Conservation (phyloP, 768 basidiomycete genomes). For the Lactifluus pinguis region DNA sequence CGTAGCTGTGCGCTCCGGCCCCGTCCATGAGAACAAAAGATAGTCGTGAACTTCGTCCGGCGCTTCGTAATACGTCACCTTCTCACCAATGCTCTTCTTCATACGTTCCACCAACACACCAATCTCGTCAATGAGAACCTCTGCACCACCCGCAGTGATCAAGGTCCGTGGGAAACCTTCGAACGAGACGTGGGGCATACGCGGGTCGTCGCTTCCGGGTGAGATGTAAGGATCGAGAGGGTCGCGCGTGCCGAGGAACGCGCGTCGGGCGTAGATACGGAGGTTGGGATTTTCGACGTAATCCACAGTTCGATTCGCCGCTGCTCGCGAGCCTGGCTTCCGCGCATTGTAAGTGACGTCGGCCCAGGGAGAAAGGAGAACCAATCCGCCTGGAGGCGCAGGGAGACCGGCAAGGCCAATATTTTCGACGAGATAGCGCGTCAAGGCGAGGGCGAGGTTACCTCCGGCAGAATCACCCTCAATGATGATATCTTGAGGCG, state of each 20-base stretch:
- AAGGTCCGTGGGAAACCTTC: slow-evolving; percentile 4
- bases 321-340: background rate
- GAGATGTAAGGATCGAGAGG: slow-evolving; percentile 7
- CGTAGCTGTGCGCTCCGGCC: slow-evolving; percentile 41
- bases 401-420: background rate
- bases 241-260: slow-evolving; percentile 6
- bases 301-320: background rate
- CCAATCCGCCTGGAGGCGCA: background rate
- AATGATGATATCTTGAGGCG: background rate
- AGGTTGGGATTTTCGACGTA: background rate
- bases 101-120: background rate
- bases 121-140: slow-evolving; percentile 3
- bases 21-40: slow-evolving; percentile 39
- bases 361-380: background rate
- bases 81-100: background rate
- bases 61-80: slow-evolving; percentile 6
- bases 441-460: background rate
- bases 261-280: background rate
- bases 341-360: background rate
- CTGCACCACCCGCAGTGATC: slow-evolving; percentile 4
- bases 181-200: background rate
- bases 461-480: background rate
- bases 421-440: background rate
- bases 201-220: slow-evolving; percentile 1
- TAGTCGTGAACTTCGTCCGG: slow-evolving; percentile 37